These are phyloP conservation scores for Amanita inopinata DNA, from an alignment of 768 basidiomycete species.

Conservation along the genomic window DNA sequence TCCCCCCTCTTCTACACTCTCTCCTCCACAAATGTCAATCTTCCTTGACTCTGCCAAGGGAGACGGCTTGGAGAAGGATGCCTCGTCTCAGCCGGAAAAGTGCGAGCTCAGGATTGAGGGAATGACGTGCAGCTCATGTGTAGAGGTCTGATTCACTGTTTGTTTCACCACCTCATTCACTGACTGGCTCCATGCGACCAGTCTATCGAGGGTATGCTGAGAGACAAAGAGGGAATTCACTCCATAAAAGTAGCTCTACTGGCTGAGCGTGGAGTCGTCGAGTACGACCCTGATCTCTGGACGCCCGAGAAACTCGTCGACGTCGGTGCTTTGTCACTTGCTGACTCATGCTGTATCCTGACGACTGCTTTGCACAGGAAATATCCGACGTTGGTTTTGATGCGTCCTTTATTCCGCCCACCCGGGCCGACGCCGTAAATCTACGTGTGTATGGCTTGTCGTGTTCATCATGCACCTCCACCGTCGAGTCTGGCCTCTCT, in stretches of 20 bases:
- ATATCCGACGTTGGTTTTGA: slow-evolving; percentile 92
- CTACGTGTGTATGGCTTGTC: slow-evolving; percentile 90
- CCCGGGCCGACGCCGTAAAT: slow-evolving; percentile 55
- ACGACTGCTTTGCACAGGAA: slow-evolving; percentile 55
- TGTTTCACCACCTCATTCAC: background rate
- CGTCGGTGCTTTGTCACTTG: slow-evolving; percentile 31
- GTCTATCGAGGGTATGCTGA: slow-evolving; percentile 81
- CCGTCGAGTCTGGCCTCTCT: slow-evolving; percentile 63
- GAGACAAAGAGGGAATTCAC: slow-evolving; percentile 79
- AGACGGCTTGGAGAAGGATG: background rate
- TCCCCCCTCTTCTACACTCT: background rate
- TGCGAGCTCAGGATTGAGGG: slow-evolving; percentile 80
- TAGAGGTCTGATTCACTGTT: slow-evolving; percentile 51
- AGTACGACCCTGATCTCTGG: slow-evolving; percentile 84
- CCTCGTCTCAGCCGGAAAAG: slow-evolving; percentile 28
- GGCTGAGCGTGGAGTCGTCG: slow-evolving; percentile 85
- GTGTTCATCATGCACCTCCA: slow-evolving; percentile 70
- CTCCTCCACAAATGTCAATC: slow-evolving; percentile 9
- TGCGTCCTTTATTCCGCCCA: slow-evolving; percentile 62
- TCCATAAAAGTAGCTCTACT: slow-evolving; percentile 94
- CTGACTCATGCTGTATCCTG: slow-evolving; percentile 9
- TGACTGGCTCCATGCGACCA: slow-evolving; percentile 19
- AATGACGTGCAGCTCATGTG: slow-evolving; percentile 87
- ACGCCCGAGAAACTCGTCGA: slow-evolving; percentile 65
- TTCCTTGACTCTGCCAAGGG: slow-evolving; percentile 6